A percentile compares a stretch with the other conserved stretches of the same genome.
Conservation (phyloP, 2,329 filamentous ascomycete species). For the Gyromitra esculenta region DNA sequence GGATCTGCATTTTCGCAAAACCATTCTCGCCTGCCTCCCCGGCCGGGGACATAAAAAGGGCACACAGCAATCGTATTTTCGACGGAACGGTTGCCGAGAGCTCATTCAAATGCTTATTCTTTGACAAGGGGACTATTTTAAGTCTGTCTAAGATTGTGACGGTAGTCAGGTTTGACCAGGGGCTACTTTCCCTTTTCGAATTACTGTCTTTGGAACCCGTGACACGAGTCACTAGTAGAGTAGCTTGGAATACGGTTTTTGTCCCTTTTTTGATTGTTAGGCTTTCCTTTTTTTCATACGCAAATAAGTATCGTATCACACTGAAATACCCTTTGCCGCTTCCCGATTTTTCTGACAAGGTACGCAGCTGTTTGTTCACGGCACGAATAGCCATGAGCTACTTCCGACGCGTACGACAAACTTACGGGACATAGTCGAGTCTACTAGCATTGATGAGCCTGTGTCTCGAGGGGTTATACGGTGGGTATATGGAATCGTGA, state of each 20-base stretch:
- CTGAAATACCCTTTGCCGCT: background rate
- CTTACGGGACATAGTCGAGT: background rate
- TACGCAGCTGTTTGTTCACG: background rate
- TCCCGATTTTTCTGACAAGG: background rate
- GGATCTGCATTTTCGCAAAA: background rate
- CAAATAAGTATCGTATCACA: background rate
- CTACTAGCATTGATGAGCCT: background rate
- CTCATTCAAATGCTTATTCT: background rate
- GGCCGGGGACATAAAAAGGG: background rate
- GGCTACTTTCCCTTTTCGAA: background rate
- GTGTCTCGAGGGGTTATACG: background rate
- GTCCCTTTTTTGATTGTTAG: background rate
- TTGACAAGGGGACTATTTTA: background rate
- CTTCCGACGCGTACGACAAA: background rate
- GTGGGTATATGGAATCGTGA: background rate
- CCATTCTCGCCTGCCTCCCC: background rate
- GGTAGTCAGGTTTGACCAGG: background rate
- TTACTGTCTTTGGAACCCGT: background rate
- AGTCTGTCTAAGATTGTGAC: background rate
- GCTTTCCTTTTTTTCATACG: background rate
- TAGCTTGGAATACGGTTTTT: background rate
- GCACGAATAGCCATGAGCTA: background rate
- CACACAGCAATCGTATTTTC: background rate
- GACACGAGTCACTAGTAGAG: background rate
- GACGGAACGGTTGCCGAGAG: background rate